Conservation (phyloP, 1,284 basidiomycete species). For the Gomphus sp. region DNA sequence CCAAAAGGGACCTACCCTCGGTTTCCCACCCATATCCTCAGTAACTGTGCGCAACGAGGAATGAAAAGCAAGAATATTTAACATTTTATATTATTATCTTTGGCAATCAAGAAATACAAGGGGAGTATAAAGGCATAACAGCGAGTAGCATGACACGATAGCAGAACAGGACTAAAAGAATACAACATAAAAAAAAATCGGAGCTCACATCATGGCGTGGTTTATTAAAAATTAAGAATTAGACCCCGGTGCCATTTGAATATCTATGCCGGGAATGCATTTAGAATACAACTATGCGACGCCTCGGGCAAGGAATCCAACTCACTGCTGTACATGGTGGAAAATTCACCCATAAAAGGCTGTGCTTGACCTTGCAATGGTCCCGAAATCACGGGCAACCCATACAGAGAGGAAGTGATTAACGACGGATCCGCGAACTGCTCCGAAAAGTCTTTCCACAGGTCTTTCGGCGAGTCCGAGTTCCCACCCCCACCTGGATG, state of each 20-base stretch:
- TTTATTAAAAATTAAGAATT: background rate
- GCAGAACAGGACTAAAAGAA: background rate
- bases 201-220: background rate
- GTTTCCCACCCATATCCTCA: slow-evolving; percentile 9
- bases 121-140: background rate
- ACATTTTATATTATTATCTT: background rate
- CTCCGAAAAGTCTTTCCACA: slow-evolving; percentile 9
- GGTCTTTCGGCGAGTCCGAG: background rate
- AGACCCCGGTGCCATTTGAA: background rate
- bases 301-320: background rate
- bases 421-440: slow-evolving; percentile 8
- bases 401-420: slow-evolving; percentile 10
- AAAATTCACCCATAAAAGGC: slow-evolving; percentile 1
- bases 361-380: background rate
- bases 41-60: slow-evolving; percentile 6
- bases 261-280: background rate
- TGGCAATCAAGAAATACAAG: background rate
- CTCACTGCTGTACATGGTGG: slow-evolving; percentile 6
- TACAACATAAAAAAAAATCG: background rate
- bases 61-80: background rate
- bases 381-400: slow-evolving; percentile 8
- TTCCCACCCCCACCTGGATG: background rate
- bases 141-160: background rate
- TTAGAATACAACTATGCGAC: background rate
- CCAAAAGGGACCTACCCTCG: slow-evolving; percentile 8